A percentile compares a stretch with the other conserved stretches of the same genome.
Conservation (phyloP, 306 rosid genomes). For the Medicago arabica region DNA sequence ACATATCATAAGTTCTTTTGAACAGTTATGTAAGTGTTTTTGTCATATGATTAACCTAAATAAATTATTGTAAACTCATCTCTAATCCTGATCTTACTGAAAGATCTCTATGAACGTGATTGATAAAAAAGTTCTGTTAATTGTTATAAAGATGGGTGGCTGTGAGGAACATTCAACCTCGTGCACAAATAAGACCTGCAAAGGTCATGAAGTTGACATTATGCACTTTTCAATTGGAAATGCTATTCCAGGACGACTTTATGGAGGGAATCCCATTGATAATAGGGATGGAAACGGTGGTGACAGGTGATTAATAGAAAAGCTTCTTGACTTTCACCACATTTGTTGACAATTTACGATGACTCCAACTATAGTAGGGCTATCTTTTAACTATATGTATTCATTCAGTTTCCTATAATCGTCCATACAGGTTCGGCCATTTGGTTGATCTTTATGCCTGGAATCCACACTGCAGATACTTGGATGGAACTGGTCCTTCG, state of each 20-base stretch:
- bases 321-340: conserved; percentile 22
- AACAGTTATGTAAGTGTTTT: not conserved
- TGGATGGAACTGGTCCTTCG: conserved; percentile 88
- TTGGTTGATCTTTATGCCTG: conserved; percentile 90
- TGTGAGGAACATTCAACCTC: conserved; percentile 69
- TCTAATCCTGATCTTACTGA: not conserved
- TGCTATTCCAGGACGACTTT: conserved; percentile 93
- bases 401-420: conserved; percentile 25
- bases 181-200: conserved; percentile 88
- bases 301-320: conserved; percentile 68
- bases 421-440: conserved; percentile 76
- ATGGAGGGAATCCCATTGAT: conserved; percentile 83
- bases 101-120: conserved; percentile 27
- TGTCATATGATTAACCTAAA: not conserved
- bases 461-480: conserved; percentile 93
- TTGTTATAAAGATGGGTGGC: conserved; percentile 85
- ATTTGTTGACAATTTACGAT: conserved; percentile 30
- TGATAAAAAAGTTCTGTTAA: conserved; percentile 31
- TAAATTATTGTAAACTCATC: not conserved
- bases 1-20: not conserved
- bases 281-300: conserved; percentile 75
- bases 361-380: not conserved
- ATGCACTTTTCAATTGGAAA: conserved; percentile 95
- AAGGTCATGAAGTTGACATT: conserved; percentile 91
- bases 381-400: conserved; percentile 12